Conservation (phyloP, 2,329 filamentous ascomycete species). For the Penicillium sp. region DNA sequence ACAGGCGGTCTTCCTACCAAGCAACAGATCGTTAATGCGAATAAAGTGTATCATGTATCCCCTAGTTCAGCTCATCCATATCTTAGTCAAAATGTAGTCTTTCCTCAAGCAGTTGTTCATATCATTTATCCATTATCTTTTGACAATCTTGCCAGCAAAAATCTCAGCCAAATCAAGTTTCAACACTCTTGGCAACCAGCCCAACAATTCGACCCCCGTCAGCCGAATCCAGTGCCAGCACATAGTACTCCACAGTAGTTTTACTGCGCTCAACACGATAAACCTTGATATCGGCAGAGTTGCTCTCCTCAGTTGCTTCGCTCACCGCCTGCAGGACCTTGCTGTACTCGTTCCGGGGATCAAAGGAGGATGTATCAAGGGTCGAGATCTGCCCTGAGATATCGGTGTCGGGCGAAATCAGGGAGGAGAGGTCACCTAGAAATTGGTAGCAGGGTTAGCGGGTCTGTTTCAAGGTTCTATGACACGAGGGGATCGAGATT, state of each 20-base stretch:
- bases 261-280: conserved; percentile 67
- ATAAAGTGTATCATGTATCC: not conserved
- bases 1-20: not conserved
- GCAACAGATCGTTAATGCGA: not conserved
- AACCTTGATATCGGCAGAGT: conserved; percentile 64
- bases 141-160: not conserved
- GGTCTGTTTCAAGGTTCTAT: not conserved
- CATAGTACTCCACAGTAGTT: conserved; percentile 74
- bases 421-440: conserved; percentile 66
- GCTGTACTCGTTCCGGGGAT: conserved; percentile 68
- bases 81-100: not conserved
- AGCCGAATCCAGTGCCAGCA: conserved; percentile 64
- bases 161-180: conserved; percentile 53
- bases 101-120: too few relatives aligned
- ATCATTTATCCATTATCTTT: too few relatives aligned
- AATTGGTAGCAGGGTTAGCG: conserved; percentile 8
- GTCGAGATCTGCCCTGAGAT: conserved; percentile 54
- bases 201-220: conserved; percentile 66
- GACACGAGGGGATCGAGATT: not conserved
- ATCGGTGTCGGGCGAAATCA: conserved; percentile 52
- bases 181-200: conserved; percentile 73
- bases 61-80: not conserved
- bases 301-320: conserved; percentile 39
- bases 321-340: conserved; percentile 55
- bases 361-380: conserved; percentile 70